Base-by-base conservation (phyloP, 139 green algal genomes). In the Auxenochlorella pyrenoidosa region DNA sequence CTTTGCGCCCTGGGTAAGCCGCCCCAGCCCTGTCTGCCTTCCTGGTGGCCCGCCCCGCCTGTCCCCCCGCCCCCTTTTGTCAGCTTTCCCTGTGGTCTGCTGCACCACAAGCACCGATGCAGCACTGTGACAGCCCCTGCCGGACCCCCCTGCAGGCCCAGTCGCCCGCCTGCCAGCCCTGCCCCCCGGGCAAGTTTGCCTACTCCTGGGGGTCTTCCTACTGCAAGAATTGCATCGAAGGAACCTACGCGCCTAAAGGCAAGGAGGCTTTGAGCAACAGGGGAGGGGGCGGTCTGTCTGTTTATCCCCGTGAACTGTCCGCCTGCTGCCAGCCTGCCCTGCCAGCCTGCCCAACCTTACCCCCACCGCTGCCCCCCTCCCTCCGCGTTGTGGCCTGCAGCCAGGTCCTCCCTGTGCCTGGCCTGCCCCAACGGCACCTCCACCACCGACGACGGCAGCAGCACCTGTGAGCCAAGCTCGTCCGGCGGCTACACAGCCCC, bases 151-250 rank as follows among this genome's bases (percentile, higher is more conserved):
- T 70, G 82, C 82, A 86, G 82, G 26, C 65, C 21, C 71, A 79
- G 75, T 84, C 51, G 19, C 44, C 81, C 6, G 75, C 65, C 51
- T 94, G 92, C 86, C 38, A 54, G 10, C 79, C 85, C 16, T 94
- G 92, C 85, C 32, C 24, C 30, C 71, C 89, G 0, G 92, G 92
- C 30, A 92, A 81, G 19, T 94, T 91, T 87, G 83, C 87, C 65
- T 77, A 82, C 68, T 90, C 85, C 47, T 94, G 92, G 92, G 90
- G 92, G 13, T 93, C 91, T 34, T 81, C 63, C 38, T 81, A 92
- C 71, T 94, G 92, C 87, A 87, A 85, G n/a, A 88, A 93, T 71
- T 94, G 92, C 89, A 93, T 93, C 38, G 82, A 68, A 36, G 87
- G 83, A 22, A 94, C 91, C 3, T 90, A 87, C 75, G 71, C 90